Evolutionary conservation across 164 flowering plant species (phyloP), one percentile per base, ranked within the genome.

Genomic region (Magnolia sinica): DNA sequence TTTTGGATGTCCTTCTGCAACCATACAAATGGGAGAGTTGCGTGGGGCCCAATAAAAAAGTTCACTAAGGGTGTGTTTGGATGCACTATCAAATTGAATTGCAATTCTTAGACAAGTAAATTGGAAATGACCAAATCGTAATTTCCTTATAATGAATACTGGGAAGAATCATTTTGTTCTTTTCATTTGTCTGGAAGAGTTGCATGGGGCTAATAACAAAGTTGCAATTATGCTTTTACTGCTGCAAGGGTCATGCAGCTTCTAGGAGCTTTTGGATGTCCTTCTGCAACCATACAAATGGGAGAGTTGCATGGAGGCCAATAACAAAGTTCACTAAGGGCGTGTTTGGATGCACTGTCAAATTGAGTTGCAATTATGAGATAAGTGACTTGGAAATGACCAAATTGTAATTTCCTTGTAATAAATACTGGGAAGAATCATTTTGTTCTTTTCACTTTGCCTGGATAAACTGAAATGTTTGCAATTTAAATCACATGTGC

Each of bases 1-100:
- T 85, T 91, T 84, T 88, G 79, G 31, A 93, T 89, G 83, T 93
- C 96, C 88, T 88, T 90, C 98, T 93, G 98, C 75, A 88, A 77
- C 63, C 55, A n/a, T 19, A 9, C 77, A 24, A 66, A 11, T 13
- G 29, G 69, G 4, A 19, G 13, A 14, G 22, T 27, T 13, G 22
- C 9, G 13, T 24, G 69, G 31, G 18, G 69, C 16, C 14, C 13
- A 66, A 66, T 27, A 66, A 66, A 22, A 66, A 66, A 55, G 61
- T 55, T 37, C 61, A 55, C 13, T 55, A 55, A 7, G 4, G 18
- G 13, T 9, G 18, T 55, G 4, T 55, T 16, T 55, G 61, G 61
- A 16, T 37, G 61, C 13, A 55, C 61, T 55, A 55, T 55, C 61
- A 55, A 55, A 11, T 55, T 16, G 18, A 55, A 55, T 55, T 55